phyloP scores from a whole-genome alignment of 2,329 filamentous ascomycete species.

The Talaromyces sp. region DNA sequence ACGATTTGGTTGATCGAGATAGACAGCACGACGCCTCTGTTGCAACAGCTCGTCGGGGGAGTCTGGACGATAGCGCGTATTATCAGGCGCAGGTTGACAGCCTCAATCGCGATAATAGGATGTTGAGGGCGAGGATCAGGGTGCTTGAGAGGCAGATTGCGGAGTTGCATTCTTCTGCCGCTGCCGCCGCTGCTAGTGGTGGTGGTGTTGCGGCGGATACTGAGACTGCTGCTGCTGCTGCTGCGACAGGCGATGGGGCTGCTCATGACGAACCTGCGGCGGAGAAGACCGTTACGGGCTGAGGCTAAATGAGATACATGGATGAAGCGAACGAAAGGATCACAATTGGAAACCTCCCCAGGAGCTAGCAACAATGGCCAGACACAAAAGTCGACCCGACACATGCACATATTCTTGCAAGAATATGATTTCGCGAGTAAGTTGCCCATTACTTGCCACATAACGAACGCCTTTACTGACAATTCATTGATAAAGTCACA shows the following conservation, averaged over 20 bases:
- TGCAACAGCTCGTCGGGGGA: constrained; percentile 31
- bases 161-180: constrained; percentile 7
- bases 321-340: neutral
- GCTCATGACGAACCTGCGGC: neutral
- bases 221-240: neutral
- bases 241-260: neutral
- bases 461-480: too few relatives aligned
- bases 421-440: neutral
- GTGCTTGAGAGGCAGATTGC: constrained; percentile 35
- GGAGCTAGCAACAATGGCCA: neutral
- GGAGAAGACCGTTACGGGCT: neutral
- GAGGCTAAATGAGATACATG: neutral
- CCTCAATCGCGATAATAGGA: constrained; percentile 47
- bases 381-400: neutral
- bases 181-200: neutral
- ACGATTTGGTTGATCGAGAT: constrained; percentile 24
- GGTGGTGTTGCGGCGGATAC: neutral
- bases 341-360: neutral
- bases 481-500: too few relatives aligned
- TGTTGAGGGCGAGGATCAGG: constrained; percentile 46
- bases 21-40: constrained; percentile 16
- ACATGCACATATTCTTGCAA: neutral
- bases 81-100: constrained; percentile 48
- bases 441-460: neutral
- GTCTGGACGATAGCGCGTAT: constrained; percentile 46